Evolutionary conservation across 2,329 filamentous ascomycete genomes (phyloP).

Genomic region (Fusarium sp.): DNA sequence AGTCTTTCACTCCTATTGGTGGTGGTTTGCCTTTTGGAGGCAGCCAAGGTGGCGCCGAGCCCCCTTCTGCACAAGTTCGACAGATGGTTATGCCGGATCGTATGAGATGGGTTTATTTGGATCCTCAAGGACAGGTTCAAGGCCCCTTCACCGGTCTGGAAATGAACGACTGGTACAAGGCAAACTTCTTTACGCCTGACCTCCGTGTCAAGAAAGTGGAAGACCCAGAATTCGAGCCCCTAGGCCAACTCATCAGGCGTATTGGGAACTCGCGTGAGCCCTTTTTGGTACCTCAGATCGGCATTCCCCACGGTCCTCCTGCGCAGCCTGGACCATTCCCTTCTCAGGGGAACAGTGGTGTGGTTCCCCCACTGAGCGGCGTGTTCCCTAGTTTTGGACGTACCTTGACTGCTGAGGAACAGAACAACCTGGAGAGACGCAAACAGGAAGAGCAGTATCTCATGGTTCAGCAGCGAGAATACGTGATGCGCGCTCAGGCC

Average conservation of each 20-base stretch:
- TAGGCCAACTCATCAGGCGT: conserved; percentile 92
- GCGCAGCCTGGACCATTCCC: conserved; percentile 61
- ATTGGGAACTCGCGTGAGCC: conserved; percentile 98
- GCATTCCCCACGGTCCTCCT: conserved; percentile 87
- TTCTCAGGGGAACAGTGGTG: conserved; percentile 65
- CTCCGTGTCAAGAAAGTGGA: conserved; percentile 95
- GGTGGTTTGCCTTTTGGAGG: conserved; percentile 52
- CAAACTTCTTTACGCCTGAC: conserved; percentile 95
- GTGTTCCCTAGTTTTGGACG: conserved; percentile 97
- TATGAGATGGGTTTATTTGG: conserved; percentile 98
- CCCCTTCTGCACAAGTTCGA: conserved; percentile 75
- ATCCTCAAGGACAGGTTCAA: conserved; percentile 91
- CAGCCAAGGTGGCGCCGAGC: conserved; percentile 54
- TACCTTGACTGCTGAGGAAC: conserved; percentile 95
- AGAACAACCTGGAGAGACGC: conserved; percentile 93
- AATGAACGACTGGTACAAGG: conserved; percentile 99
- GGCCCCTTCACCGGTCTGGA: conserved; percentile 96
- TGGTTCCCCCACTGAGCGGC: conserved; percentile 88
- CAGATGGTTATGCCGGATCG: conserved; percentile 99
- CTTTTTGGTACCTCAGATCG: conserved; percentile 96
- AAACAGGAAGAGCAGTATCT: conserved; percentile 99
- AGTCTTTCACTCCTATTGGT: conserved; percentile 52
- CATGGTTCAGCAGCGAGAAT: conserved; percentile 95
- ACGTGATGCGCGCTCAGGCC: conserved; percentile 85
- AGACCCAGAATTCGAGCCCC: conserved; percentile 91